These are phyloP conservation scores for Cyclotella choctawhatcheeana DNA, from an alignment of 108 stramenopile species.

Conservation along the genomic window DNA sequence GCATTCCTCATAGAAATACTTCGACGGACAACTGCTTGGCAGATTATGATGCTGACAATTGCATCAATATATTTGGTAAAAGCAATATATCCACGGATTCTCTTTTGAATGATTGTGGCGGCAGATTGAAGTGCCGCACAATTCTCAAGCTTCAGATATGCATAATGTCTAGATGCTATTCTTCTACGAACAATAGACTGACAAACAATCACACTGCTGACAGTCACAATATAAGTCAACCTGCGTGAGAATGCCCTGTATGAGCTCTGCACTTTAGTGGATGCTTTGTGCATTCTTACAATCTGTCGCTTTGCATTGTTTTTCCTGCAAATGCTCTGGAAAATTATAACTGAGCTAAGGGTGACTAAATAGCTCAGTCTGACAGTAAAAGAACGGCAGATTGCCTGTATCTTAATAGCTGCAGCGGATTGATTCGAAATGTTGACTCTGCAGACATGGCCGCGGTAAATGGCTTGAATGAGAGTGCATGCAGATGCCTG, in stretches of 20 bases:
- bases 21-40: constrained; percentile 5
- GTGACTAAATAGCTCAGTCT: constrained; percentile 21
- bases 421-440: constrained; percentile 9
- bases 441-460: background rate
- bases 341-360: constrained; percentile 59
- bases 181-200: constrained; percentile 8
- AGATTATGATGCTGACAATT: constrained; percentile 2
- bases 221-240: background rate
- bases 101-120: constrained; percentile 15
- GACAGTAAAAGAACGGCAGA: constrained; percentile 2
- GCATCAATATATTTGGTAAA: constrained; percentile 6
- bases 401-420: constrained; percentile 33
- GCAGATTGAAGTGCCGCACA: background rate
- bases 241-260: background rate
- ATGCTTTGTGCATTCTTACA: background rate
- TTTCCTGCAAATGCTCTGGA: constrained; percentile 60
- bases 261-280: constrained; percentile 2
- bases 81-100: constrained; percentile 1
- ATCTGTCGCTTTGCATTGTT: constrained; percentile 28
- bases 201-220: constrained; percentile 13
- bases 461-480: constrained; percentile 17
- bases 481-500: constrained; percentile 6
- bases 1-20: background rate
- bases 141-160: background rate
- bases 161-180: constrained; percentile 10